phyloP scores from a whole-genome alignment of 768 basidiomycete species.

The Cystobasidium tubakii region DNA sequence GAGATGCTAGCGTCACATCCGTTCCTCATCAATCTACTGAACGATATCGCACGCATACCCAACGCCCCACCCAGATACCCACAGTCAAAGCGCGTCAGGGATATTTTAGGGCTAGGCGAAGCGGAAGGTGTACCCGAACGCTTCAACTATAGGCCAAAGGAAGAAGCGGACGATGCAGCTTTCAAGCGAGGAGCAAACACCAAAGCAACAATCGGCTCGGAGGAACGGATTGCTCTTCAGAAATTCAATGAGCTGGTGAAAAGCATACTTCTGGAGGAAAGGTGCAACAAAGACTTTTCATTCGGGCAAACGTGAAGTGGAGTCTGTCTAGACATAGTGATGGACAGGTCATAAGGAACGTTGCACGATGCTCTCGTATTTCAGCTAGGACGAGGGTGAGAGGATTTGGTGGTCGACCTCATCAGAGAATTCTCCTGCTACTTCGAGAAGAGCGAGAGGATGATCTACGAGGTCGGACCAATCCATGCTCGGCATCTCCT shows the following conservation, averaged over 20 bases:
- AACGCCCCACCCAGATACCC: constrained; percentile 27
- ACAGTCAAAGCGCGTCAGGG: constrained; percentile 11
- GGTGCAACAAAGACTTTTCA: not conserved
- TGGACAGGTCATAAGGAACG: too few species aligned
- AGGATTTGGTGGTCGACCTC: not conserved
- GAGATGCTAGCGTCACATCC: constrained; percentile 23
- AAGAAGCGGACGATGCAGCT: constrained; percentile 22
- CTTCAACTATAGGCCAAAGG: constrained; percentile 23
- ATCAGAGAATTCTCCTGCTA: not conserved
- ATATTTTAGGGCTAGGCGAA: constrained; percentile 30
- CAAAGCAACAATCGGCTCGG: not conserved
- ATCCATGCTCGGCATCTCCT: not conserved
- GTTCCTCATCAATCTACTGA: constrained; percentile 1
- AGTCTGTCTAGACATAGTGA: too few species aligned
- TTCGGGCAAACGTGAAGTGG: not conserved
- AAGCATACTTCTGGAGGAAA: constrained; percentile 13
- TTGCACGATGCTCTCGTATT: too few species aligned
- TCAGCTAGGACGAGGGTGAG: too few species aligned
- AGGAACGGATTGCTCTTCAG: constrained; percentile 6
- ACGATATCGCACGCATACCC: constrained; percentile 22
- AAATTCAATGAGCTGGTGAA: constrained; percentile 33
- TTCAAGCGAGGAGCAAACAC: not conserved
- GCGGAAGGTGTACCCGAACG: constrained; percentile 16
- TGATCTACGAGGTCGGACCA: not conserved
- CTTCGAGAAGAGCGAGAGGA: not conserved